Evolutionary conservation across 805 yeast species (phyloP), one percentile per base, ranked within the genome.

Genomic region (Ogataea nakhonphanomensis): DNA sequence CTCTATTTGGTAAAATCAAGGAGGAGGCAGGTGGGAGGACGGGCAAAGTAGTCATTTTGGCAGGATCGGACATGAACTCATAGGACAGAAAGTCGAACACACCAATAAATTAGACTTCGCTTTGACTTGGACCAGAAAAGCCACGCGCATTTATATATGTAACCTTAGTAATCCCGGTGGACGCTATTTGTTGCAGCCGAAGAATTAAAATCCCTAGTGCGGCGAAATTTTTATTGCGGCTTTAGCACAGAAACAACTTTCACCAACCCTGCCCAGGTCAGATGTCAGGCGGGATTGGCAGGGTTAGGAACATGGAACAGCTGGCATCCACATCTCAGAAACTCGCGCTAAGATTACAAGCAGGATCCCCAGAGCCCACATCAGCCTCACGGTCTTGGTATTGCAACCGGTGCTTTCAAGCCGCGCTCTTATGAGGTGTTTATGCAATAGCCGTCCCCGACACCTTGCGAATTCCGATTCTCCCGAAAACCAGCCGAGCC

Each of bases 21-120:
- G 50, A 40, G 6, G 49, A 44, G 11, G 51, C 44, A 10, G 54
- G 54, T 9, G 54, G 51, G 2, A 50, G 44, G 24, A 46, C 39
- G 5, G 50, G 49, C 8, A 38, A 21, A 12, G 35, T 27, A 17
- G 13, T 32, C 27, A 24, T 24, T 9, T 22, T 12, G 9, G 17
- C n/a, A 12, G 22, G 22, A 26, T 32, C 35, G 12, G 20, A n/a
- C 35, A 32, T 32, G 14, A 10, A 24, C 22, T 12, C 35, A 24
- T 23, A 32, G 11, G 35, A 14, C 20, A 17, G 20, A 5, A 17
- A 17, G 20, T 4, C 20, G 20, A 17, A 17, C 20, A 17, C 20
- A 17, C 20, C 20, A 17, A 17, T 17, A 17, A 17, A 17, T 17
- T 17, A 17, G 5, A 17, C 20, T 17, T 17, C 5, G 20, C 5